Evolutionary conservation across 768 basidiomycete genomes (phyloP).

Genomic region (Termitomyces titanicus): DNA sequence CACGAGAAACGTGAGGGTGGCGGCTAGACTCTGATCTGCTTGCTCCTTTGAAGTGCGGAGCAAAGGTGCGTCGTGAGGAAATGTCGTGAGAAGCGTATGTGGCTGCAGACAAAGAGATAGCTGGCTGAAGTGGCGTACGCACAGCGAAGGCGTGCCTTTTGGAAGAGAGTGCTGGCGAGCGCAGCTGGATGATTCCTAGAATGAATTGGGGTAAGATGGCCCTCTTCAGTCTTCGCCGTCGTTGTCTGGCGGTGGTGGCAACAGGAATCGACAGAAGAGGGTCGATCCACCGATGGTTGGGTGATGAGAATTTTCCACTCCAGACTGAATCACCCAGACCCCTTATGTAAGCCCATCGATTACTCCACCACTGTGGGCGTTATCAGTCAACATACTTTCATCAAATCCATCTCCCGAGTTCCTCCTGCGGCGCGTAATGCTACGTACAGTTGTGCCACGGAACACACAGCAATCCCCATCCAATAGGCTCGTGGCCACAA

Average conservation of each 20-base stretch:
- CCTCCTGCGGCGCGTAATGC: background rate
- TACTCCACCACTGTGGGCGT: too few species aligned
- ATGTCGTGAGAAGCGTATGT: slow-evolving; percentile 42
- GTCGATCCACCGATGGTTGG: slow-evolving; percentile 47
- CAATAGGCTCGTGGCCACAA: background rate
- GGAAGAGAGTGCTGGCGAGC: slow-evolving; percentile 28
- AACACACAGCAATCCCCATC: background rate
- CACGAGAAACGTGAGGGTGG: slow-evolving; percentile 40
- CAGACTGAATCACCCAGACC: slow-evolving; percentile 3
- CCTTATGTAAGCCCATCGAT: slow-evolving; percentile 12
- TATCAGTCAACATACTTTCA: background rate
- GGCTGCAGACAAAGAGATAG: slow-evolving; percentile 23
- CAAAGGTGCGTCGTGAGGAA: slow-evolving; percentile 56
- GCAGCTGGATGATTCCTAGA: slow-evolving; percentile 27
- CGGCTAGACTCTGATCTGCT: slow-evolving; percentile 38
- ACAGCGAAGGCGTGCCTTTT: slow-evolving; percentile 96
- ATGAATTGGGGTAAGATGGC: slow-evolving; percentile 25
- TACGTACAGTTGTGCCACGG: background rate
- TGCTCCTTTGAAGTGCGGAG: slow-evolving; percentile 36
- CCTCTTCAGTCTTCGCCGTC: slow-evolving; percentile 42
- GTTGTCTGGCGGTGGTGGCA: slow-evolving; percentile 35
- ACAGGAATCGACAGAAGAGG: slow-evolving; percentile 45
- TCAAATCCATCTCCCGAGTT: background rate
- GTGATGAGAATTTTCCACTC: slow-evolving; percentile 22
- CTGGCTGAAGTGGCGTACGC: slow-evolving; percentile 63